phyloP scores from a whole-genome alignment of 1,139 yeast genomes.

The Yamadazyma membranifaciens region DNA sequence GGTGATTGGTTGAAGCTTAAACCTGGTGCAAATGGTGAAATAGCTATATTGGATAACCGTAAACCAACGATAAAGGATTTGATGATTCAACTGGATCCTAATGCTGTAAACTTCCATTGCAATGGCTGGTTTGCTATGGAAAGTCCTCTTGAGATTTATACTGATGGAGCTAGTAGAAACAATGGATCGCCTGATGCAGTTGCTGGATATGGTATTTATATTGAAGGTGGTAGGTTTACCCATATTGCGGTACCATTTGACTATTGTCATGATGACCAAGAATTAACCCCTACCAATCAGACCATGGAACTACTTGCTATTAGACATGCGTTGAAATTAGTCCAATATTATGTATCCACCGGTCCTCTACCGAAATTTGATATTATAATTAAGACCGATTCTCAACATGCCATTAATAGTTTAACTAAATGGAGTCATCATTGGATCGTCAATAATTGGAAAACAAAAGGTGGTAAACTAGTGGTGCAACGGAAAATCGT shows the following conservation, averaged over 20 bases:
- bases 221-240: constrained; percentile 40
- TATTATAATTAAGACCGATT: constrained; percentile 49
- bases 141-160: constrained; percentile 34
- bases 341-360: constrained; percentile 9
- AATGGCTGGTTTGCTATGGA: too few species aligned
- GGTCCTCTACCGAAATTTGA: background rate
- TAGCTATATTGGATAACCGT: too few species aligned
- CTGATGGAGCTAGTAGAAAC: constrained; percentile 66
- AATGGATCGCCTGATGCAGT: constrained; percentile 51
- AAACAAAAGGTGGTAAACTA: constrained; percentile 34
- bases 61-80: too few species aligned
- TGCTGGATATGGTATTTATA: constrained; percentile 69
- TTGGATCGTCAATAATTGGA: constrained; percentile 60
- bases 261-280: constrained; percentile 30
- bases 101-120: too few species aligned
- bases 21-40: too few species aligned
- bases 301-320: constrained; percentile 78
- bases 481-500: constrained; percentile 57
- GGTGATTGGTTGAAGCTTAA: too few species aligned
- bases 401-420: constrained; percentile 51
- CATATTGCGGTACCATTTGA: constrained; percentile 44
- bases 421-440: constrained; percentile 48
- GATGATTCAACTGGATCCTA: too few species aligned
- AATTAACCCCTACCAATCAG: constrained; percentile 61
- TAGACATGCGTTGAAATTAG: constrained; percentile 46